Base-by-base conservation (phyloP, 2,329 filamentous ascomycete species). In the Dactylellina sp. region DNA sequence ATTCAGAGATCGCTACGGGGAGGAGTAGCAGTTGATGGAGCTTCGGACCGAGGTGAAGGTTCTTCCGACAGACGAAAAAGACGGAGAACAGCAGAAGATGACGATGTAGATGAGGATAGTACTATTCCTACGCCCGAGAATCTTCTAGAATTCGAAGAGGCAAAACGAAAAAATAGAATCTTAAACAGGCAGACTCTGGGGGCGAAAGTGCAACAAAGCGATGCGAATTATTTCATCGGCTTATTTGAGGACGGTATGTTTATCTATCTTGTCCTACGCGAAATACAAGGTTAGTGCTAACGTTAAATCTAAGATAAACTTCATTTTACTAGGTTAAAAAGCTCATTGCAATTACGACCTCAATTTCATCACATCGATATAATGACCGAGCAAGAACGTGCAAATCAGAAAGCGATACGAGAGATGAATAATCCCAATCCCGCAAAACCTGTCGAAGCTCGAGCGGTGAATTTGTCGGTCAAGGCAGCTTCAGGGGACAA, bases 281-380 rank as follows among this genome's bases (percentile, higher is more conserved):
- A 12, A n/a, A 59, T 25, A 66, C 35, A 55, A 0, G 4, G n/a
- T 20, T 56, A 65, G 46, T 57, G 20, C 75, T 77, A 61, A 77
- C 35, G 28, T 12, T 5, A 9, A 39, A 12, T 6, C n/a, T 14
- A 24, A 93, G 91, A 91, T 78, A 89, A 96, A 79, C 84, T 97
- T 7, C 92, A 97, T 82, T 87, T 98, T 40, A 96, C 92, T 0
- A 91, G 91, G 22, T 87, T 96, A 49, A 88, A 89, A 42, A 90
- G 91, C 1, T 87, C 97, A 47, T 91, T 96, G 44, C 92, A 96
- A 80, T 88, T 99, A 79, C 91, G 93, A 2, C 93, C 95, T 0
- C 92, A 97, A 79, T 90, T 96, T 75, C 92, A 97, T 82, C 93
- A 98, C 82, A 85, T 98, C 77, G 95, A 98, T 82, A 94, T 95